Conservation (phyloP, 208 protist species). For the Naegleria lovaniensis region DNA sequence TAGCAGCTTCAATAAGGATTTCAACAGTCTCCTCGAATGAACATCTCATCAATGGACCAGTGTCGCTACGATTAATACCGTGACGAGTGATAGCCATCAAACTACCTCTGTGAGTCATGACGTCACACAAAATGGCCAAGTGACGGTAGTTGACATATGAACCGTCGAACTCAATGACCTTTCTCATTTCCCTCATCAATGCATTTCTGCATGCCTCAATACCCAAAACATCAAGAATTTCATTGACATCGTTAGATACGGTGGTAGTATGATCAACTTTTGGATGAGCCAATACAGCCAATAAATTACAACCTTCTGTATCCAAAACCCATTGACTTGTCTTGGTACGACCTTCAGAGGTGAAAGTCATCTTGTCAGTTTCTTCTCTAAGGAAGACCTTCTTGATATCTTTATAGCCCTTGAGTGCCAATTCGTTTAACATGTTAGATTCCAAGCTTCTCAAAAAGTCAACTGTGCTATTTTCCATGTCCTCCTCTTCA, state of each 20-base stretch:
- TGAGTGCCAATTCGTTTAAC: conserved; percentile 58
- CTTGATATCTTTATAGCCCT: conserved; percentile 89
- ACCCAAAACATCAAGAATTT: conserved; percentile 90
- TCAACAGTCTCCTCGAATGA: conserved; percentile 99
- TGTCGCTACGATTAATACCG: conserved; percentile 89
- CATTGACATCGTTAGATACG: conserved; percentile 95
- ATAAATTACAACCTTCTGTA: conserved; percentile 92
- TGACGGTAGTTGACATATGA: conserved; percentile 99
- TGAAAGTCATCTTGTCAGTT: conserved; percentile 37
- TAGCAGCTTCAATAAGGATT: conserved; percentile 94
- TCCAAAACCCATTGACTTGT: conserved; percentile 53
- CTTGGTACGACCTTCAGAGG: not conserved
- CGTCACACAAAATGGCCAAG: conserved; percentile 91
- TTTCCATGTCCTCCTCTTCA: conserved; percentile 38
- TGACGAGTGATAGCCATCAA: conserved; percentile 92
- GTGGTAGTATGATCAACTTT: conserved; percentile 86
- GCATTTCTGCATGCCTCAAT: conserved; percentile 76
- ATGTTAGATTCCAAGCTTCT: conserved; percentile 60
- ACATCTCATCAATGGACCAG: conserved; percentile 91
- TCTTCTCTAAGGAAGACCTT: conserved; percentile 73
- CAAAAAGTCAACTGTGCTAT: conserved; percentile 72
- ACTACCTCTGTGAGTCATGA: conserved; percentile 95
- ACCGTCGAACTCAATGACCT: conserved; percentile 85
- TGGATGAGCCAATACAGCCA: conserved; percentile 75
- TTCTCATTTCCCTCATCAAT: conserved; percentile 73